Conservation (phyloP, 495 filamentous ascomycete species). For the Xylaria sp. region DNA sequence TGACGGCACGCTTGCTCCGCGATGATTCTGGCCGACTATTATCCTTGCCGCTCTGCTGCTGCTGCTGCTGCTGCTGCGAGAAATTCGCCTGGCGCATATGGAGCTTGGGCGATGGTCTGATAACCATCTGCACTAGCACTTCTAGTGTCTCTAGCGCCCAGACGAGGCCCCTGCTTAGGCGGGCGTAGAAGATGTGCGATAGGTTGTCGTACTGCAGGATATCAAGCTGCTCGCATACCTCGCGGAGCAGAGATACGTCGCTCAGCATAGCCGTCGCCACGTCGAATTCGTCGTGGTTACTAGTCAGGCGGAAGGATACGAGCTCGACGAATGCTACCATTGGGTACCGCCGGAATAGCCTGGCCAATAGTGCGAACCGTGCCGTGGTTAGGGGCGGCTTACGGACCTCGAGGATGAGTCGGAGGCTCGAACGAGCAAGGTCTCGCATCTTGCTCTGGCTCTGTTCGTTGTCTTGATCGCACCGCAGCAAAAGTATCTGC, state of each 20-base stretch:
- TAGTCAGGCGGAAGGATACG: constrained; percentile 15
- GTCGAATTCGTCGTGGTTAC: constrained; percentile 5
- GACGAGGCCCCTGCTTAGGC: constrained; percentile 14
- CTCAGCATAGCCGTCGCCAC: not conserved
- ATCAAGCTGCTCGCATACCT: constrained; percentile 17
- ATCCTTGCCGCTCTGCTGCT: not conserved
- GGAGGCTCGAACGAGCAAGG: constrained; percentile 27
- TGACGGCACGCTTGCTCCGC: not conserved
- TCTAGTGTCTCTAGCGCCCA: constrained; percentile 27
- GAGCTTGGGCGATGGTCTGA: constrained; percentile 5
- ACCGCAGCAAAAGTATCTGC: constrained; percentile 29
- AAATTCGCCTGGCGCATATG: not conserved
- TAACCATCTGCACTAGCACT: constrained; percentile 6
- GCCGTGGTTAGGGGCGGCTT: constrained; percentile 7
- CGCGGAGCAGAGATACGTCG: constrained; percentile 24
- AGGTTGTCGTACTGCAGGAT: constrained; percentile 27
- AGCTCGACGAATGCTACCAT: constrained; percentile 30
- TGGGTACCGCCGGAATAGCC: constrained; percentile 28
- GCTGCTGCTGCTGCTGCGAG: not conserved
- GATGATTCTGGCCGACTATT: constrained; percentile 4
- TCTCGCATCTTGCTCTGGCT: constrained; percentile 20
- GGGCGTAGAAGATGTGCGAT: constrained; percentile 28
- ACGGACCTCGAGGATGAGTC: constrained; percentile 24
- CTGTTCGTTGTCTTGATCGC: constrained; percentile 21
- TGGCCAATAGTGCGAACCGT: constrained; percentile 25